These are phyloP conservation scores for Aquilaria yunnanensis DNA, from an alignment of 345 rosid species.

Conservation along the genomic window DNA sequence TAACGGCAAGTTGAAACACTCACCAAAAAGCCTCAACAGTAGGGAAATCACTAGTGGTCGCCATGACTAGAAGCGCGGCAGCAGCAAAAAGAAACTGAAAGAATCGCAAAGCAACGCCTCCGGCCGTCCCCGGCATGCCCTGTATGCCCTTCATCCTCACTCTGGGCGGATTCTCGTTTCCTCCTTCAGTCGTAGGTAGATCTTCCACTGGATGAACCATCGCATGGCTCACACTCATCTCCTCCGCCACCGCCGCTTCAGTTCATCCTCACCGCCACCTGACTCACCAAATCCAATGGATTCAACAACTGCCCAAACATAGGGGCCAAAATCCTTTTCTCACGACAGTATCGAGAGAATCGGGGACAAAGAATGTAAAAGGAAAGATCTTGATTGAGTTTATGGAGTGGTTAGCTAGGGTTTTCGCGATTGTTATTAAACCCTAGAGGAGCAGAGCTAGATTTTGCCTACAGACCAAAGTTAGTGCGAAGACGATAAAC, in stretches of 20 bases:
- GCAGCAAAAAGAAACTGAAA: conserved; percentile 62
- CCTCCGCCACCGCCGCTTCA: conserved; percentile 18
- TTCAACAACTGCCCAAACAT: no score
- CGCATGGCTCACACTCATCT: conserved; percentile 89
- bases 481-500: no score
- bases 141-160: conserved; percentile 65
- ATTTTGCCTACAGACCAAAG: conserved; percentile 19
- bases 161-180: conserved; percentile 30
- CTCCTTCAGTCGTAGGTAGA: conserved; percentile 43
- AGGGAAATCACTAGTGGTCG: conserved; percentile 65
- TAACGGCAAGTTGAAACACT: not conserved
- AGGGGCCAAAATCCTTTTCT: no score
- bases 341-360: no score
- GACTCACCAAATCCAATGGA: not conserved
- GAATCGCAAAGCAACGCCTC: conserved; percentile 51
- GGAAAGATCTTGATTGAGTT: not conserved
- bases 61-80: conserved; percentile 57
- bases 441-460: conserved; percentile 26
- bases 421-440: conserved; percentile 11
- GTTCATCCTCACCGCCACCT: conserved; percentile 30
- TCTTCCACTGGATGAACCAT: conserved; percentile 72
- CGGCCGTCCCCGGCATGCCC: conserved; percentile 69
- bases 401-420: no score
- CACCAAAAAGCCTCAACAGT: conserved; percentile 71
- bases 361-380: not conserved